Evolutionary conservation across 768 basidiomycete genomes (phyloP).

Genomic region (Termitomyces sp.): DNA sequence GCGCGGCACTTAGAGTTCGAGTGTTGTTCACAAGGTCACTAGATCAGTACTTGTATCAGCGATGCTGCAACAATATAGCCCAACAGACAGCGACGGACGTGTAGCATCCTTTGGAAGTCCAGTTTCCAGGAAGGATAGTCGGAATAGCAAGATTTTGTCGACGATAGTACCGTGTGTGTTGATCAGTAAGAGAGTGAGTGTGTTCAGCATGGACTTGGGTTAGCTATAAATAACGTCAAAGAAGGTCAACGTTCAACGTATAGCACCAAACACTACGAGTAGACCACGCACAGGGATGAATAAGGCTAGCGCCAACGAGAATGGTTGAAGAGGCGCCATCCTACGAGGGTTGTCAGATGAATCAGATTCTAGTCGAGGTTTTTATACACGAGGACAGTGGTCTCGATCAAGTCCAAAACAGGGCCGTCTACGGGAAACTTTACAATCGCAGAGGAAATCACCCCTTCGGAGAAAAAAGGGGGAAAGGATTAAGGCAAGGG

Average conservation of each 20-base stretch:
- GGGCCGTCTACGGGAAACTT: constrained; percentile 19
- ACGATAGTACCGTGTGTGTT: constrained; percentile 26
- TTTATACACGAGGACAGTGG: constrained; percentile 19
- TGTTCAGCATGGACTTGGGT: constrained; percentile 18
- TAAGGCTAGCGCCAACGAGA: constrained; percentile 27
- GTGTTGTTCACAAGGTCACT: constrained; percentile 48
- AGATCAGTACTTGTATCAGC: constrained; percentile 3
- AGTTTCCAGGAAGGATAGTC: constrained; percentile 41
- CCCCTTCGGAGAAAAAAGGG: constrained; percentile 14
- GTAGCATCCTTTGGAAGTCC: constrained; percentile 58
- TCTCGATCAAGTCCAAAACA: constrained; percentile 22
- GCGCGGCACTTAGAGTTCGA: constrained; percentile 50
- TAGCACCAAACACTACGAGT: constrained; percentile 2
- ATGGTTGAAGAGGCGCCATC: constrained; percentile 27
- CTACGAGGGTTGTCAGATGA: constrained; percentile 13
- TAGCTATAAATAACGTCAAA: constrained; percentile 12
- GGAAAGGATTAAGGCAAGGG: neutral
- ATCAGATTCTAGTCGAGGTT: constrained; percentile 12
- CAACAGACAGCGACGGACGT: constrained; percentile 32
- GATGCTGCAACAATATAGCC: neutral
- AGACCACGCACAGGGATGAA: constrained; percentile 31
- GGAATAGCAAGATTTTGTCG: constrained; percentile 27
- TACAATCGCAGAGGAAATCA: constrained; percentile 13
- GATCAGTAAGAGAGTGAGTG: constrained; percentile 17
- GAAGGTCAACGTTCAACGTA: constrained; percentile 2